Base-by-base conservation (phyloP, 2,329 filamentous ascomycete species). In the Colletotrichum musae region DNA sequence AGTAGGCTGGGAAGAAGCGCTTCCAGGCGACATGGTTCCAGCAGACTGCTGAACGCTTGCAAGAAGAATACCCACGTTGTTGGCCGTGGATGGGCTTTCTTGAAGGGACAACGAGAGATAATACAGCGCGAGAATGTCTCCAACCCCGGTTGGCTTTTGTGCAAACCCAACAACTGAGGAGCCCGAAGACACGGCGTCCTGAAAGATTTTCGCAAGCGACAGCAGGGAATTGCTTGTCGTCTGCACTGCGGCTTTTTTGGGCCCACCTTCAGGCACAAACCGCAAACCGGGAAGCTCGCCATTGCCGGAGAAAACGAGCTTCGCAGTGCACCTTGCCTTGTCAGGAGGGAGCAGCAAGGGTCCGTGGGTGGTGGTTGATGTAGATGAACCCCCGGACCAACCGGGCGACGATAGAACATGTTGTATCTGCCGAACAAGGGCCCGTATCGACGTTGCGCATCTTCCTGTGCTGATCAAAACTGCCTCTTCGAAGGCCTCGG, bases 1-100 rank as follows among this genome's bases (percentile, higher is more conserved):
- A 15, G 81, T 82, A 24, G 77, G 72, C n/a, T 77, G 77, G 15
- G 72, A 45, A 32, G 68, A 63, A 32, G 66, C 51, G 32, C 70
- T 72, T 13, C 62, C 54, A n/a, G 57, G 64, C 15, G 68, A 67
- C 12, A 70, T 39, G 13, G 82, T 83, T 21, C 84, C 77, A 28
- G 74, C 72, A 9, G 77, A 68, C 67, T 97, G 94, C 76, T 97
- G 96, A 21, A 98, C 93, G 65, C 96, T 94, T 5, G 96, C 96
- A n/a, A 99, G 89, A 32, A 99, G 86, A 64, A 99, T 99, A 3
- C 96, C 96, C 13, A 99, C 95, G 78, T 99, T 99, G 78, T 99
- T 99, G 0, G 96, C 96, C 0, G 96, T 99, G 0, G 96, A 99
- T 2, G 96, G 96, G 75, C 96, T 98, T 56, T 96, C 95, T 72